Evolutionary conservation across 2,329 filamentous ascomycete genomes (phyloP).

Genomic region (Arthrobotrys sphaeroides): DNA sequence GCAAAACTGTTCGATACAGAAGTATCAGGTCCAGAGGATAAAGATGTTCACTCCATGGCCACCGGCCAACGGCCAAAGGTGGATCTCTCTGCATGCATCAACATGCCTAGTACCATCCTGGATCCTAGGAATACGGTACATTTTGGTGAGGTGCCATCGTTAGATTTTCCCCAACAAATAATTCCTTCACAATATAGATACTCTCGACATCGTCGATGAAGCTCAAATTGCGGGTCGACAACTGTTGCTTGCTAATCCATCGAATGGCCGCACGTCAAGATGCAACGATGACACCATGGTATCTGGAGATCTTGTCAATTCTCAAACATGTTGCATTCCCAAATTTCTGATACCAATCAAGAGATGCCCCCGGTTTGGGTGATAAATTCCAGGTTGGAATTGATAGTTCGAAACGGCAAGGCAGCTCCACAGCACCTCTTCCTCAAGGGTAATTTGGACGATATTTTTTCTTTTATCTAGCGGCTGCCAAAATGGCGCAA

Average conservation of each 20-base stretch:
- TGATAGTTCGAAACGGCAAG: conserved; percentile 33
- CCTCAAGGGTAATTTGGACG: conserved; percentile 18
- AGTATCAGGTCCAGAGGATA: conserved; percentile 26
- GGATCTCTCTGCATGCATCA: conserved; percentile 43
- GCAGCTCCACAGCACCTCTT: conserved; percentile 51
- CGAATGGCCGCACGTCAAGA: conserved; percentile 28
- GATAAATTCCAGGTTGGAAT: conserved; percentile 11
- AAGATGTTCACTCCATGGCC: neutral
- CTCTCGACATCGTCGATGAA: conserved; percentile 17
- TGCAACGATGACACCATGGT: conserved; percentile 51
- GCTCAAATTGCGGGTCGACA: neutral
- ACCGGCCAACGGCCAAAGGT: conserved; percentile 22
- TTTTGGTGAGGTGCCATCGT: conserved; percentile 50
- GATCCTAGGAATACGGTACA: conserved; percentile 34
- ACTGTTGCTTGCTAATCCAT: conserved; percentile 8
- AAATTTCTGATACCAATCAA: conserved; percentile 1
- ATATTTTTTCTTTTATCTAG: conserved; percentile 24
- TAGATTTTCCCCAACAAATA: conserved; percentile 52
- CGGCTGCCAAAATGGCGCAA: conserved; percentile 54
- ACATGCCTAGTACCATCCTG: conserved; percentile 23
- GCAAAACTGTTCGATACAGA: neutral
- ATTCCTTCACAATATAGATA: conserved; percentile 26
- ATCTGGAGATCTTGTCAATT: conserved; percentile 42
- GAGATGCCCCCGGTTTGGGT: conserved; percentile 26
- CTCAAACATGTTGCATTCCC: conserved; percentile 10